Evolutionary conservation across 2,329 filamentous ascomycete genomes (phyloP).

Genomic region (Fusarium sp.): DNA sequence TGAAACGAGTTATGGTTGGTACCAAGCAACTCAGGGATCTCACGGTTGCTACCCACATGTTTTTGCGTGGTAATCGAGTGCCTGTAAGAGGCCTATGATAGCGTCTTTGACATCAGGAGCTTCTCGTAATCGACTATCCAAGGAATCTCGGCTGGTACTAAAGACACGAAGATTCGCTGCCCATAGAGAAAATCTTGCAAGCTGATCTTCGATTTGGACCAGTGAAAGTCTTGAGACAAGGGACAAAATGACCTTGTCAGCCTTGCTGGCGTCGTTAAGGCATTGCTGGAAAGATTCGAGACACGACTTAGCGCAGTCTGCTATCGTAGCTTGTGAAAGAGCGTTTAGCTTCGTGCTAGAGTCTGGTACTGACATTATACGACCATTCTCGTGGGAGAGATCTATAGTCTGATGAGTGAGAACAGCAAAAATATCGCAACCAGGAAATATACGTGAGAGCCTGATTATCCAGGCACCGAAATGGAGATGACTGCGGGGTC

Average conservation of each 20-base stretch:
- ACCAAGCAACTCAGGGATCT: too few relatives aligned
- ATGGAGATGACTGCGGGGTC: too few relatives aligned
- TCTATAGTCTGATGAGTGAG: too few relatives aligned
- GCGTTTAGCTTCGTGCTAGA: background rate
- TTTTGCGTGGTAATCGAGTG: background rate
- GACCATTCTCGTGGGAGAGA: too few relatives aligned
- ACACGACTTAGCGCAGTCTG: background rate
- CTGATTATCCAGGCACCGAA: too few relatives aligned
- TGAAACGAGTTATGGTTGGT: too few relatives aligned
- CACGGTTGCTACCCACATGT: background rate
- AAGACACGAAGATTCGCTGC: background rate
- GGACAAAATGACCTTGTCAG: background rate
- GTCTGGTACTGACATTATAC: background rate
- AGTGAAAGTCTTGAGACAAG: background rate
- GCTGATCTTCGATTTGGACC: background rate
- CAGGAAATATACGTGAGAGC: too few relatives aligned
- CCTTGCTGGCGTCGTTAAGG: background rate
- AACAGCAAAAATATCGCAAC: too few relatives aligned
- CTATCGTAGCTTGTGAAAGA: background rate
- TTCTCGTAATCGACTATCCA: background rate
- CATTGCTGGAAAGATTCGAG: slow-evolving; percentile 1
- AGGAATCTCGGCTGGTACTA: background rate
- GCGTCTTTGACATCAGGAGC: background rate
- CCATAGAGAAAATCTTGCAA: background rate
- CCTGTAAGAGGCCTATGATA: background rate